A percentile compares a stretch with the other conserved stretches of the same genome.
phyloP scores from a whole-genome alignment of 345 rosid species.

The Triadica sebifera region DNA sequence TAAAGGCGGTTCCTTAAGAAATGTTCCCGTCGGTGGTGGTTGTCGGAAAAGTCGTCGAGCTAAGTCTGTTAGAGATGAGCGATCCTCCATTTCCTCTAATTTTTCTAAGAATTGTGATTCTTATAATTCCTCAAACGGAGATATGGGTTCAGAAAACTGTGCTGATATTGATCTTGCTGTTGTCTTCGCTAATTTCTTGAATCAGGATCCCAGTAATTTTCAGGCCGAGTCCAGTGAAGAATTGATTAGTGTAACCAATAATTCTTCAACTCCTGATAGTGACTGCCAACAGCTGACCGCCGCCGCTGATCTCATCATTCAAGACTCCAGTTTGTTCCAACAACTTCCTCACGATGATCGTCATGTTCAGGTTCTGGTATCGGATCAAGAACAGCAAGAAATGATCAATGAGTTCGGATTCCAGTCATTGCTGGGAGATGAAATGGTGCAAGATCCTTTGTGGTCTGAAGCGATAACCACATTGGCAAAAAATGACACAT shows the following conservation, averaged over 20 bases:
- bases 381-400: constrained; percentile 17
- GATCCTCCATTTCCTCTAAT: background rate
- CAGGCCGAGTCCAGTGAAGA: constrained; percentile 12
- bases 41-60: constrained; percentile 68
- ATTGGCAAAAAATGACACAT: constrained; percentile 13
- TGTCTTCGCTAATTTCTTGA: constrained; percentile 70
- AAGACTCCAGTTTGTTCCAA: constrained; percentile 12
- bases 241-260: background rate
- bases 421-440: constrained; percentile 27
- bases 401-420: constrained; percentile 29
- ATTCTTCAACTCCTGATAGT: constrained; percentile 18
- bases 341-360: background rate
- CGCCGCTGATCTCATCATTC: background rate
- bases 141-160: background rate
- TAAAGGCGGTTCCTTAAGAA: constrained; percentile 79
- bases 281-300: background rate
- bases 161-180: constrained; percentile 64
- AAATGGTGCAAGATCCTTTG: constrained; percentile 39
- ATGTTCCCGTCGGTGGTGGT: constrained; percentile 85
- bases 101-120: no score
- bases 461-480: constrained; percentile 30
- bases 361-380: constrained; percentile 3
- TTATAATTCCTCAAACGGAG: no score
- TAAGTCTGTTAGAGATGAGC: constrained; percentile 32
- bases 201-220: constrained; percentile 19